Conservation (phyloP, 2,329 filamentous ascomycete species). For the Kalaharituber pfeilii region DNA sequence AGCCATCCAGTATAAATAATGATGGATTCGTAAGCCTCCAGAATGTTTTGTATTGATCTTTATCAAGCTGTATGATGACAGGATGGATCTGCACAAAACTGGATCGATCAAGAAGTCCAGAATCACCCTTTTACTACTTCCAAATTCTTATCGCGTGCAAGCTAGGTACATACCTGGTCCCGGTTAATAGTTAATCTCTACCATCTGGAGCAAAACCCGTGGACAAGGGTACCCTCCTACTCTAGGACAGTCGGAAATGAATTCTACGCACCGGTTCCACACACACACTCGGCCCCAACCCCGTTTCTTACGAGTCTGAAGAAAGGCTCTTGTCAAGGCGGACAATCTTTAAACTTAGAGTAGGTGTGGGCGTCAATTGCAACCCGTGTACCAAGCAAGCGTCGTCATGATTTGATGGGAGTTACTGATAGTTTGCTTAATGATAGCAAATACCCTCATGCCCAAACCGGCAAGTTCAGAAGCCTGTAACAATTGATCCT, state of each 20-base stretch:
- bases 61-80: not conserved
- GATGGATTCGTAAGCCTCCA: not conserved
- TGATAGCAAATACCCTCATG: no score
- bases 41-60: not conserved
- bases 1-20: no score
- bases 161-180: no score
- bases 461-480: no score
- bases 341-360: no score
- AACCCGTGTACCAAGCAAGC: no score
- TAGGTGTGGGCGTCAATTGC: no score
- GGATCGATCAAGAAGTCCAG: not conserved
- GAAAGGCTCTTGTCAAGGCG: no score
- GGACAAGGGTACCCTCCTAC: not conserved
- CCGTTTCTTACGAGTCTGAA: not conserved
- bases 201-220: not conserved
- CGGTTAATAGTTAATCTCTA: not conserved
- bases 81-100: not conserved
- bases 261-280: not conserved
- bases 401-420: no score
- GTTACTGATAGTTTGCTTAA: no score
- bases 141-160: no score
- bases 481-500: no score
- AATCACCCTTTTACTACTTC: not conserved
- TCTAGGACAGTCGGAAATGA: not conserved
- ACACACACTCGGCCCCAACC: not conserved